Base-by-base conservation (phyloP, 164 flowering plant species). In the Sextonia rubra region DNA sequence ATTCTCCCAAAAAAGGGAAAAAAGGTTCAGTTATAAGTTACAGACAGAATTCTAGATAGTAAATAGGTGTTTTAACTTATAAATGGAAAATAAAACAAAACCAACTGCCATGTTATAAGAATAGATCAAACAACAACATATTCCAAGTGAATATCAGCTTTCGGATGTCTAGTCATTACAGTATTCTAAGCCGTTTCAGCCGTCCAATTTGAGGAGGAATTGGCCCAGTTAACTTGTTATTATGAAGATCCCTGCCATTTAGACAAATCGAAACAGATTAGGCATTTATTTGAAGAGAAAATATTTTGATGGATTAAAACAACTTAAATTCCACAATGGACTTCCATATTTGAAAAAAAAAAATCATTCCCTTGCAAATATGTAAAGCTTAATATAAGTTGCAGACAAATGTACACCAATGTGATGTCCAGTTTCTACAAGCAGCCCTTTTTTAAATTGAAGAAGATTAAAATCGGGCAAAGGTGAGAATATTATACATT, bases 121-220 rank as follows among this genome's bases (percentile, higher is more conserved):
- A 52, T 52, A 14, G 4, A 3, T 18, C 58, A 61, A 61, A 24
- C n/a, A 62, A 23, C 49, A 29, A 64, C 27, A 30, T 18, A 64
- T 18, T 64, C 65, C 8, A 27, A 64, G 67, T 30, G 67, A 29
- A 25, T 14, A 18, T 26, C 30, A 61, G 64, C 64, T 61, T 52
- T 23, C 12, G 11, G 6, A 62, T 71, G 67, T 44, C 49, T 22
- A 76, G 71, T 49, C 69, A 55, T 65, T 90, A 95, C 99, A 93
- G 80, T 75, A 86, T 85, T 81, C 83, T 90, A 68, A 93, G 97
- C 55, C 85, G 94, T 83, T 80, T 95, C 76, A 95, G 82, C 70
- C 99, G 84, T 72, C 96, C 97, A 70, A 95, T 95, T 81, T 95
- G 97, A 60, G 98, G 87, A 75, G 99, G 98, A 75, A 93, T 91